Evolutionary conservation across 2,329 filamentous ascomycete genomes (phyloP).

Genomic region (Cladosporium velox): DNA sequence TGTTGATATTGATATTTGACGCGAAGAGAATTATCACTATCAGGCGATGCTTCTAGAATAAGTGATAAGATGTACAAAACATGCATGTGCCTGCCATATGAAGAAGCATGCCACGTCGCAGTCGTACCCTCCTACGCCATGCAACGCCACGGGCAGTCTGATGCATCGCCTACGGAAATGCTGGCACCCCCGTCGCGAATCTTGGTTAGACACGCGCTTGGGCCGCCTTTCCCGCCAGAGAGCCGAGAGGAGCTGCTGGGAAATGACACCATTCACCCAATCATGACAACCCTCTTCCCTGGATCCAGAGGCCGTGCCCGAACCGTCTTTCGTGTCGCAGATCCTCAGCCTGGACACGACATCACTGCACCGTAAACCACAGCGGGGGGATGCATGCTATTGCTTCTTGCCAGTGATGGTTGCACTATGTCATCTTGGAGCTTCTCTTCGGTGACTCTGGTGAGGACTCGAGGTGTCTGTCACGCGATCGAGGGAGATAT

Average conservation of each 20-base stretch:
- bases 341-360: conserved; percentile 9
- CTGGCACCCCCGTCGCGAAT: conserved; percentile 5
- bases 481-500: neutral
- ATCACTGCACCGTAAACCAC: neutral
- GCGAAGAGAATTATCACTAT: neutral
- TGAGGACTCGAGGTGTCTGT: neutral
- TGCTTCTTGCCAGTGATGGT: neutral
- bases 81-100: neutral
- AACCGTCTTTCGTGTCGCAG: neutral
- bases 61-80: neutral
- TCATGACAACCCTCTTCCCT: neutral
- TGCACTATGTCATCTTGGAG: conserved; percentile 2
- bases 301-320: neutral
- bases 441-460: neutral
- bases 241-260: neutral
- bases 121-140: neutral
- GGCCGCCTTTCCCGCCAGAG: no score
- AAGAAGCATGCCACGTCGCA: neutral
- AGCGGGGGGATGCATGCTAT: neutral
- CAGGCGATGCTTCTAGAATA: neutral
- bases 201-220: conserved; percentile 1
- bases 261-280: neutral
- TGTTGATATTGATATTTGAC: neutral
- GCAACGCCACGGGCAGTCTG: neutral
- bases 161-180: conserved; percentile 8